Base-by-base conservation (phyloP, 495 filamentous ascomycete species). In the Chaetomium tenue region DNA sequence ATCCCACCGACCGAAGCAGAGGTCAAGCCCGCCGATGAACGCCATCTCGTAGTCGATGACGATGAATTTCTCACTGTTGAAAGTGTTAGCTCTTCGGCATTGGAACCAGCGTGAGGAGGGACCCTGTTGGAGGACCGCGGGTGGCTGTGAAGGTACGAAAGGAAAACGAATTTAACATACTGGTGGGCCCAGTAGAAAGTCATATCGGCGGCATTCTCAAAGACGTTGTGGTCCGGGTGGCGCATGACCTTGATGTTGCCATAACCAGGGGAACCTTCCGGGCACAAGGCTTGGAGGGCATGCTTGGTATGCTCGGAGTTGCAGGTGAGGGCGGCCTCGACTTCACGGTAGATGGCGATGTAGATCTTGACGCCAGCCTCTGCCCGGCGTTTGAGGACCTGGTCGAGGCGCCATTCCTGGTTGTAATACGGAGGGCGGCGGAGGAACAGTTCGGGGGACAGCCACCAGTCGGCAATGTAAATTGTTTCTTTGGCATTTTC, bases 181-280 rank as follows among this genome's bases (percentile, higher is more conserved):
- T 98, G 93, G 72, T 98, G 93, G 0, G 93, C 93, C 93, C 93
- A 98, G 77, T 97, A 97, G 71, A 97, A 90, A 0, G 92, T 97
- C 92, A 96, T 96, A 65, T 98, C 93, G 11, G 90, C 91, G 1
- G 87, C 90, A 72, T 98, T 97, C 69, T 96, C 92, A 47, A 98
- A 85, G 40, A 96, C 83, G 68, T 96, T 96, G 75, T 98, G 93
- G 73, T 98, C 93, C 2, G 93, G 93, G 76, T 98, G 93, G 26
- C 93, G 86, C 87, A 98, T 88, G 40, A 96, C 83, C 9, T 77
- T 82, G 74, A 98, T 97, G 70, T 98, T 98, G 15, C 90, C 90
- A 70, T 90, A 80, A 0, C 93, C 93, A 0, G 86, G 87, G 1
- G 81, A 83, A 13, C 91, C 94, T 66, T 90, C 80, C 0, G 91